These are phyloP conservation scores for Nemania diffusa DNA, from an alignment of 2,329 filamentous ascomycete genomes.

Conservation along the genomic window DNA sequence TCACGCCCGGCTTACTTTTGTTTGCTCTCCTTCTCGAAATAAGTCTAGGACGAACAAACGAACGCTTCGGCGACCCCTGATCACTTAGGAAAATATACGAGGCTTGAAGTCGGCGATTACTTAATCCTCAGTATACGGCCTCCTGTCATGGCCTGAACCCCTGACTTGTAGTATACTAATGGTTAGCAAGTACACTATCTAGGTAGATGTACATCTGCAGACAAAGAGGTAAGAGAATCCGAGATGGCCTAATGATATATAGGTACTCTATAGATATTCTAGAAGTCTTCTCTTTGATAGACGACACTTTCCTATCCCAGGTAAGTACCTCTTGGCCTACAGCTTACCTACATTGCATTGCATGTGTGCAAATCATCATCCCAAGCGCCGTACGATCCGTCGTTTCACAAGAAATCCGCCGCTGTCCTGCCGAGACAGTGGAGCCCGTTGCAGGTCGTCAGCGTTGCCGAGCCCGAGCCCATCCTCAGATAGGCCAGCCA, in stretches of 20 bases:
- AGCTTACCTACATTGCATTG: conserved; percentile 9
- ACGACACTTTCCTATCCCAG: neutral
- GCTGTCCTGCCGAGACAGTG: conserved; percentile 21
- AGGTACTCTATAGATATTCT: neutral
- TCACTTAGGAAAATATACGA: neutral
- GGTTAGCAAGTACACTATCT: neutral
- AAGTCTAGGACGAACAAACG: neutral
- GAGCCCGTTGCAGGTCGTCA: conserved; percentile 21
- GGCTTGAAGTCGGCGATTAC: neutral
- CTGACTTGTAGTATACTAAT: neutral
- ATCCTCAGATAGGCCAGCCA: conserved; percentile 2
- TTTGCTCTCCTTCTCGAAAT: neutral
- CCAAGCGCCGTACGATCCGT: conserved; percentile 7
- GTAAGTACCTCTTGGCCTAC: neutral
- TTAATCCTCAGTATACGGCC: neutral
- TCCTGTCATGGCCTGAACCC: neutral
- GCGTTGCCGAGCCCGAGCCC: conserved; percentile 22
- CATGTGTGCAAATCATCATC: neutral
- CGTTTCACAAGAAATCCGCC: conserved; percentile 10
- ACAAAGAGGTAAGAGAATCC: neutral
- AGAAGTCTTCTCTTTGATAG: neutral
- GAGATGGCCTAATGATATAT: neutral
- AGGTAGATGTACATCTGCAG: neutral
- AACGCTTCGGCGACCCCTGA: neutral
- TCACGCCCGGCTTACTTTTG: neutral